phyloP scores from a whole-genome alignment of 176 grass and related monocot species.

The Avena sativa region DNA sequence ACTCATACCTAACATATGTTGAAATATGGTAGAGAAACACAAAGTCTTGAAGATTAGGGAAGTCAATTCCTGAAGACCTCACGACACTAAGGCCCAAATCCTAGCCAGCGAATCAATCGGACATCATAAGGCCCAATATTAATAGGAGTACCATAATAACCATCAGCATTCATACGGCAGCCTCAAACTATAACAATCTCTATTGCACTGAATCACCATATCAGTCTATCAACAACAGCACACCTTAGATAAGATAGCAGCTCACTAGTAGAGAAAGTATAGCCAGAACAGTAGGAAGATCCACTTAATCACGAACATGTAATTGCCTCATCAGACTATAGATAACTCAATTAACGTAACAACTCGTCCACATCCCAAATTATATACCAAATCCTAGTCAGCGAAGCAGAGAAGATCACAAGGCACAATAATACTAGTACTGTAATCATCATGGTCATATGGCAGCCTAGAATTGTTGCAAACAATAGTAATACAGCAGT shows the following conservation, averaged over 20 bases:
- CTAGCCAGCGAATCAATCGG: background rate
- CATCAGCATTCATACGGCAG: background rate
- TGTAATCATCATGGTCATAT: background rate
- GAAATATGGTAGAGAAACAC: background rate
- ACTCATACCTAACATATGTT: conserved; percentile 1
- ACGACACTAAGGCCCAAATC: background rate
- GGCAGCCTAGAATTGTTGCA: background rate
- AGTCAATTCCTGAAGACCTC: background rate
- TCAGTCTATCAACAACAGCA: background rate
- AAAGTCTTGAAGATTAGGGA: background rate
- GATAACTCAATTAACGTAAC: no score
- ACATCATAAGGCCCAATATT: background rate
- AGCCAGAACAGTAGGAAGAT: background rate
- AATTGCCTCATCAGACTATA: no score
- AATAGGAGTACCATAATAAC: background rate
- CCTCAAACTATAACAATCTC: background rate
- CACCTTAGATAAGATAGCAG: conserved; percentile 23
- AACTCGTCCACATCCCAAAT: background rate
- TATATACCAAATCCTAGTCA: background rate
- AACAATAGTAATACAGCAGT: background rate
- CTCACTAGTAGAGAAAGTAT: background rate
- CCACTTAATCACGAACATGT: no score
- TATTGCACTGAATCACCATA: background rate
- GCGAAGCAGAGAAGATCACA: background rate
- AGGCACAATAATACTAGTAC: background rate